Evolutionary conservation across 371 early-diverging fungal species (phyloP).

Genomic region (Chytridium lagenaria): DNA sequence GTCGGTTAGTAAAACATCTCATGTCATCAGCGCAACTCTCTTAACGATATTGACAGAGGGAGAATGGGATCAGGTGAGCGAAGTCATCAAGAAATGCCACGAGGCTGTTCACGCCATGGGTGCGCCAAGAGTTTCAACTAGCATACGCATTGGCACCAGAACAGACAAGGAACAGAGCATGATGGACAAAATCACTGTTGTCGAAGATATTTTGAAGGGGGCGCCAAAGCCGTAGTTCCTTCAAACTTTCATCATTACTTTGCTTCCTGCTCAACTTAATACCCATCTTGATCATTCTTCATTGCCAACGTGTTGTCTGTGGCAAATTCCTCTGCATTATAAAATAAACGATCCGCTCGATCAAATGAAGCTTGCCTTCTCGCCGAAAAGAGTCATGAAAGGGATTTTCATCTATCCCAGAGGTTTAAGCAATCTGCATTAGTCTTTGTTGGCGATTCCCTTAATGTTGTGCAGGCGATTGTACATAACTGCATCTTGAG

Average conservation of each 20-base stretch:
- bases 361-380: too few relatives aligned
- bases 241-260: too few relatives aligned
- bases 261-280: too few relatives aligned
- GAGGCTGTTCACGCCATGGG: constrained; percentile 19
- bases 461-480: too few relatives aligned
- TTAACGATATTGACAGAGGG: background rate
- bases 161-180: constrained; percentile 24
- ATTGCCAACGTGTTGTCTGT: background rate
- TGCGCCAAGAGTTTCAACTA: constrained; percentile 12
- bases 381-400: too few relatives aligned
- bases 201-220: background rate
- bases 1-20: constrained; percentile 16
- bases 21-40: background rate
- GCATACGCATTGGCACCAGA: constrained; percentile 4
- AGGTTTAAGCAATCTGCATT: background rate
- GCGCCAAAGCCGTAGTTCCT: too few relatives aligned
- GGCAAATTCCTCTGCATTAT: background rate
- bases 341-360: too few relatives aligned
- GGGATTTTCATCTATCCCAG: background rate
- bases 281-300: background rate
- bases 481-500: background rate
- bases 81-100: constrained; percentile 12
- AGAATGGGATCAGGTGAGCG: constrained; percentile 16
- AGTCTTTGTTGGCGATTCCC: too few relatives aligned
- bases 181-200: constrained; percentile 19